These are phyloP conservation scores for Cryptosporidium meleagridis DNA, from an alignment of 169 alveolate species.

Conservation along the genomic window DNA sequence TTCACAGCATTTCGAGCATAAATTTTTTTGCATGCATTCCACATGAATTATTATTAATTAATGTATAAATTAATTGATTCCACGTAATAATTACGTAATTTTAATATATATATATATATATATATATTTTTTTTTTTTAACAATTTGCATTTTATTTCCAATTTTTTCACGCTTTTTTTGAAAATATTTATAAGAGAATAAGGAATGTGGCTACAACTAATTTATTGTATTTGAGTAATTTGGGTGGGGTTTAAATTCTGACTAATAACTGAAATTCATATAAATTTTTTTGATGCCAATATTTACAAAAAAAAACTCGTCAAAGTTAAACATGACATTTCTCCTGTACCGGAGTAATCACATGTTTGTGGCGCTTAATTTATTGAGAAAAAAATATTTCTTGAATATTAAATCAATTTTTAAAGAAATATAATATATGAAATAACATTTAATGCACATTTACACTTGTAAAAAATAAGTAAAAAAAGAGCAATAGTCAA, in stretches of 20 bases:
- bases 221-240: no score
- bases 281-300: neutral
- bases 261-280: no score
- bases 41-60: neutral
- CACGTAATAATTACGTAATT: neutral
- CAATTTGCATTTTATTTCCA: neutral
- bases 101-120: neutral
- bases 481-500: neutral
- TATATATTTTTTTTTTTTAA: neutral
- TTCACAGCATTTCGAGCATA: neutral
- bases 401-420: neutral
- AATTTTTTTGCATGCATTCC: neutral
- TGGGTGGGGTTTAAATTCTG: neutral
- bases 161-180: no score
- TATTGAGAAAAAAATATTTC: no score
- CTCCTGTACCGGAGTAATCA: neutral
- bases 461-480: neutral
- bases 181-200: no score
- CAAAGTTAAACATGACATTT: neutral
- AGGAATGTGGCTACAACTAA: neutral
- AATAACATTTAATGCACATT: neutral
- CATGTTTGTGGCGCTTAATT: slow-evolving; percentile 5
- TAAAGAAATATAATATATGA: neutral
- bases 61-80: neutral
- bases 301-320: neutral